phyloP scores from a whole-genome alignment of 2,329 filamentous ascomycete genomes.

The Pyrenophora tritici-repentis region DNA sequence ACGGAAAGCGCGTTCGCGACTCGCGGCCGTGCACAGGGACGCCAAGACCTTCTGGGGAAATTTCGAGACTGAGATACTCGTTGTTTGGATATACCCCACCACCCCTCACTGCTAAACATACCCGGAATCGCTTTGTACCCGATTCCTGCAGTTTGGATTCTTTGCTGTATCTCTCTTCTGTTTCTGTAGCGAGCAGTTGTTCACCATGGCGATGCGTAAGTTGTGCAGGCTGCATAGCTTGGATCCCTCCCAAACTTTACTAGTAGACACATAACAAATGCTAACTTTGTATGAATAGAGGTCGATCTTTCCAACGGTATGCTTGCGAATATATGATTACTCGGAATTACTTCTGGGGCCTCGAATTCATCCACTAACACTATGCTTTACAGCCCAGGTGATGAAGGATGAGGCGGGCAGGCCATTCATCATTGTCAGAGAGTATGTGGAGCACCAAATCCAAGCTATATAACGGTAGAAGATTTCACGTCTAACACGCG shows the following conservation, averaged over 20 bases:
- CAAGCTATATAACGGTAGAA: conserved; percentile 13
- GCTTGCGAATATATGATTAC: conserved; percentile 12
- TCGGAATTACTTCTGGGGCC: conserved; percentile 4
- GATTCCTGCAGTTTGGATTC: conserved; percentile 6
- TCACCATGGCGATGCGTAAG: conserved; percentile 50
- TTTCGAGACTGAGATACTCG: conserved; percentile 27
- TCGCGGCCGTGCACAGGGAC: conserved; percentile 16
- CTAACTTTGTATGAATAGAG: conserved; percentile 59
- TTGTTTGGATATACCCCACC: conserved; percentile 35
- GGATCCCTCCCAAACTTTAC: conserved; percentile 11
- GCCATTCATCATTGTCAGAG: conserved; percentile 97
- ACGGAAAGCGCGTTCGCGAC: conserved; percentile 21
- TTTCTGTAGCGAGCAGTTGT: conserved; percentile 14
- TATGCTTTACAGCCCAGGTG: conserved; percentile 62
- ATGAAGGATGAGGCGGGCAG: conserved; percentile 97
- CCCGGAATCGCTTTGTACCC: conserved; percentile 5
- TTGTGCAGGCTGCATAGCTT: conserved; percentile 22
- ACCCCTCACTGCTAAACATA: conserved; percentile 28
- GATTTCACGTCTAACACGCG: conserved; percentile 30
- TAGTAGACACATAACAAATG: conserved; percentile 10
- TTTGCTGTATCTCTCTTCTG: conserved; percentile 3
- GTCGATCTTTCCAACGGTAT: conserved; percentile 84
- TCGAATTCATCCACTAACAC: conserved; percentile 28
- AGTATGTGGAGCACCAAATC: conserved; percentile 64
- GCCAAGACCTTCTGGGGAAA: conserved; percentile 33